Evolutionary conservation across 805 yeast species (phyloP), one percentile per base, ranked within the genome.

Genomic region (Yamadazyma akitaensis): DNA sequence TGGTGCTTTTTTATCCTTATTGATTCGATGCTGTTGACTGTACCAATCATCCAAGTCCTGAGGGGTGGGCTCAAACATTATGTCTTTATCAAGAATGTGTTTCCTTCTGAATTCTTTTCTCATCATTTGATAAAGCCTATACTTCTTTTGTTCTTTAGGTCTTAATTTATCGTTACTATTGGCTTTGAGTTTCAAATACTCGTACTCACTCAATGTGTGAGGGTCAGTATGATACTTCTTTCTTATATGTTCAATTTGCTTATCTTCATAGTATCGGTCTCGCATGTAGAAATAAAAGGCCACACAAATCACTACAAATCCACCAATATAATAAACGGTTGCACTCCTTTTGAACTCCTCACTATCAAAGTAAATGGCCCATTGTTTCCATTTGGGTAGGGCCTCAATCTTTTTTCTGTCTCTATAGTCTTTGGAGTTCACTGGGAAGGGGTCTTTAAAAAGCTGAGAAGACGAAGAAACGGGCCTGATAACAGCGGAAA

Each of bases 251-350:
- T 62, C 76, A 48, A 81, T 65, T 57, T 84, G 88, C 48, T 77
- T 70, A 51, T 86, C 92, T 63, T 82, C 82, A 38, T 72, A 65
- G 61, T 78, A 85, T 42, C 85, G 62, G 56, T 84, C 85, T 55
- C 80, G 72, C 81, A 85, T 82, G 60, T 82, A 81, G 58, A 75
- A 75, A 47, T 79, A 73, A 43, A 88, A 87, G 47, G 82, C 77
- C 17, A 77, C 68, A 25, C 81, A 61, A 57, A 84, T 77, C 9
- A 76, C 67, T 1, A 72, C 70, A 59, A 85, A 85, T 2, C 80
- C 76, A n/a, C 77, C 79, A 36, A 86, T 59, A 51, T 85, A 79
- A 59, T 75, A 80, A 54, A 79, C 78, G 5, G 90, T 82, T 72
- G 85, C 72, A 42, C 76, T 75, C 55, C 76, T 81, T 50, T 79